Percentiles rank a stretch among this genome's conserved stretches.
phyloP scores from a whole-genome alignment of 2,329 filamentous ascomycete genomes.

The Diaporthe nobilis region DNA sequence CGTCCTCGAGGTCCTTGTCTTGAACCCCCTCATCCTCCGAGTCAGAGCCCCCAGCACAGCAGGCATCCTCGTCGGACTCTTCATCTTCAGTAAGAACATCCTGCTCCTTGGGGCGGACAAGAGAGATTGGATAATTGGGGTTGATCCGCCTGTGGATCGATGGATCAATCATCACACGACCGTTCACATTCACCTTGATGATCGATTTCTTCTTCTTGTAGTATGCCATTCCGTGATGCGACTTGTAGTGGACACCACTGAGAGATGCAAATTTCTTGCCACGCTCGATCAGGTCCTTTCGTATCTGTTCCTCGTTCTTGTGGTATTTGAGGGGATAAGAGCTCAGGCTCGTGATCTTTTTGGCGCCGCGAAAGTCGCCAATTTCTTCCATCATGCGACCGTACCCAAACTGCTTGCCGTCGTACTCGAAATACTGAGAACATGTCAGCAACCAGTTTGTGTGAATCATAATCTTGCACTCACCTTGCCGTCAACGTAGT shows the following conservation, averaged over 20 bases:
- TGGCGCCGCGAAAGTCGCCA: conserved; percentile 81
- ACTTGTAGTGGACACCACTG: conserved; percentile 86
- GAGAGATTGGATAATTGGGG: conserved; percentile 85
- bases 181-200: conserved; percentile 84
- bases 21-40: conserved; percentile 55
- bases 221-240: conserved; percentile 87
- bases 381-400: conserved; percentile 80
- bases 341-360: conserved; percentile 83
- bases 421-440: conserved; percentile 82
- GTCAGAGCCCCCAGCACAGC: conserved; percentile 55
- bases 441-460: neutral
- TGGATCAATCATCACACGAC: conserved; percentile 90
- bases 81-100: conserved; percentile 68
- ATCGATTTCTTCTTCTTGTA: conserved; percentile 83
- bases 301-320: conserved; percentile 76
- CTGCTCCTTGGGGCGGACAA: conserved; percentile 79
- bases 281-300: conserved; percentile 78
- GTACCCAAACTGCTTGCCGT: conserved; percentile 87
- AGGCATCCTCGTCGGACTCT: conserved; percentile 58
- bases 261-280: conserved; percentile 88
- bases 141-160: conserved; percentile 86
- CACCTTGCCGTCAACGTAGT: conserved; percentile 78
- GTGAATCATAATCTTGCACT: neutral
- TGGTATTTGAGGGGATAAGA: conserved; percentile 87
- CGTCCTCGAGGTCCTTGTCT: conserved; percentile 57